Evolutionary conservation across 2,329 filamentous ascomycete genomes (phyloP), one percentile per base, ranked within the genome.

Genomic region (Sclerotinia minor): DNA sequence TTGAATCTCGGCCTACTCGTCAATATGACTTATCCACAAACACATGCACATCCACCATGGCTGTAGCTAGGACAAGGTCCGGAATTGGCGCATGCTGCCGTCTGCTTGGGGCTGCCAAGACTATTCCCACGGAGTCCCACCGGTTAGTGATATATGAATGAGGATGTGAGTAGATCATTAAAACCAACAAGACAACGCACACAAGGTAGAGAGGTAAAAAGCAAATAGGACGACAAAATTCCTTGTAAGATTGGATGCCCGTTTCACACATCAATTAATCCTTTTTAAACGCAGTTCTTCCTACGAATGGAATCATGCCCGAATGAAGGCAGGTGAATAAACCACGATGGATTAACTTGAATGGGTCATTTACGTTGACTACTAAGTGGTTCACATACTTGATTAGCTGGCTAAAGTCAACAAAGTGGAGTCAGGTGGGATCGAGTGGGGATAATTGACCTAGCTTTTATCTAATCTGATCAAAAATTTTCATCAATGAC

Each of bases 381-480:
- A 63, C n/a, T 38, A 63, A 45, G n/a, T 15, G 45, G 45, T 38
- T 32, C n/a, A 24, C 29, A 50, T 11, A 50, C 13, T 26, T 63
- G 59, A 63, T 63, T 63, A 63, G 45, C n/a, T 50, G 59, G 59
- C 32, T 38, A 41, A 63, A 63, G 45, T 35, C 32, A 11, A 7
- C 15, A 26, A 63, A 26, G 45, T 50, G 59, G 59, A 21, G 29
- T 26, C 32, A 13, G 1, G 58, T 61, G 29, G 58, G 58, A 61
- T 35, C 21, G 11, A 35, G 58, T 49, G 29, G 58, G 29, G 58
- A 35, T 24, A 49, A 49, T 24, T 26, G 44, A 38, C 29, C 44
- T 49, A 50, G 58, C 58, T 61, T 49, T 61, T 61, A 61, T 61
- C 58, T 61, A 61, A 61, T 61, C 58, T 61, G 58, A 61, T 61